Evolutionary conservation across 2,329 filamentous ascomycete genomes (phyloP).

Genomic region (Fonsecaea erecta): DNA sequence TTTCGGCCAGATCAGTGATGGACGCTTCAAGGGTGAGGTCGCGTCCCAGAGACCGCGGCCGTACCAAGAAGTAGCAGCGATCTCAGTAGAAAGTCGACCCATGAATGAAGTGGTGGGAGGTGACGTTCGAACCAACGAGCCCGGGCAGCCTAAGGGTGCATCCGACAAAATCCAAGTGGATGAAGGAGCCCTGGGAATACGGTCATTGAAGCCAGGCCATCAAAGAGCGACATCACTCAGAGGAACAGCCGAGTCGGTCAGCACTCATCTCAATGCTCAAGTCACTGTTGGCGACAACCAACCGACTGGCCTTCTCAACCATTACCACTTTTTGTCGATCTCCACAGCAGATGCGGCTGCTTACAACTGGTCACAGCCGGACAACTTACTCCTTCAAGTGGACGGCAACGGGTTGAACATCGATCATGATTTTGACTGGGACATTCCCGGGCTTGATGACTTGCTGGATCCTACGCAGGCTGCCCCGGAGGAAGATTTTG

Average conservation of each 20-base stretch:
- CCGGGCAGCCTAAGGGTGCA: background rate
- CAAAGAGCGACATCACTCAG: background rate
- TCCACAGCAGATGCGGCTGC: background rate
- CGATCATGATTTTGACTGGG: constrained; percentile 4
- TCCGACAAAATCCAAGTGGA: background rate
- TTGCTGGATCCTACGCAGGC: background rate
- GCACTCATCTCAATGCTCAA: background rate
- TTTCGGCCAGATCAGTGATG: background rate
- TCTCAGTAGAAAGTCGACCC: background rate
- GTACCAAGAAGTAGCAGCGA: background rate
- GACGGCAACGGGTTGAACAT: background rate
- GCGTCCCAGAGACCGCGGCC: background rate
- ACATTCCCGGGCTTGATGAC: background rate
- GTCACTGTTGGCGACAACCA: background rate
- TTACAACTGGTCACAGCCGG: background rate
- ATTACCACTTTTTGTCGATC: background rate
- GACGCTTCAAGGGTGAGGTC: background rate
- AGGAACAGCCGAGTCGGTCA: background rate
- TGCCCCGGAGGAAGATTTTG: background rate
- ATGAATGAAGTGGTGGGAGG: background rate
- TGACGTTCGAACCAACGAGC: background rate
- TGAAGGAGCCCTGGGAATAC: background rate
- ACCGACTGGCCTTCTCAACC: background rate
- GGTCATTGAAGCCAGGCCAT: background rate
- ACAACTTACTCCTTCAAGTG: background rate